phyloP scores from a whole-genome alignment of 345 rosid genomes.

The Sisymbrium altissimum region DNA sequence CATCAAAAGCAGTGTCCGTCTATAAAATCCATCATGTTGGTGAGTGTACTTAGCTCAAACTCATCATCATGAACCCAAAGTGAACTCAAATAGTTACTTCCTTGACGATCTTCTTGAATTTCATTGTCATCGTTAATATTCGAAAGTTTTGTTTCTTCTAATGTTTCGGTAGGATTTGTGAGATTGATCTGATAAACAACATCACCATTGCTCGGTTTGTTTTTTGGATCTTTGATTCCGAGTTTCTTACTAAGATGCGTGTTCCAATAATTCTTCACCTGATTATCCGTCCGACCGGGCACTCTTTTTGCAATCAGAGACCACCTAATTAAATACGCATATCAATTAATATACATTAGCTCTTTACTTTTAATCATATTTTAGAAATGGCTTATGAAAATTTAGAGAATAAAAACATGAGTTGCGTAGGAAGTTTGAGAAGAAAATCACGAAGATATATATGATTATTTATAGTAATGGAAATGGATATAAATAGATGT shows the following conservation, averaged over 20 bases:
- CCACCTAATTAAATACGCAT: conserved; percentile 43
- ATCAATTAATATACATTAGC: background rate
- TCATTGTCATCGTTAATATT: conserved; percentile 16
- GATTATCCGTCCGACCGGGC: conserved; percentile 73
- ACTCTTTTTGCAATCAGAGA: conserved; percentile 67
- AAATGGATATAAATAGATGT: background rate
- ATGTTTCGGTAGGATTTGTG: conserved; percentile 13
- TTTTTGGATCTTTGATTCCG: conserved; percentile 37
- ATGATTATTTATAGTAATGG: background rate
- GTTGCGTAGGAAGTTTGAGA: background rate
- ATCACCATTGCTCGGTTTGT: background rate
- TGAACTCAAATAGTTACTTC: conserved; percentile 33
- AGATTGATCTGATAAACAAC: conserved; percentile 22
- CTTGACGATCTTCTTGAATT: conserved; percentile 26
- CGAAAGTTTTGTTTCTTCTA: conserved; percentile 11
- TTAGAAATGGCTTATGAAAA: background rate
- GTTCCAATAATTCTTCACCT: conserved; percentile 72
- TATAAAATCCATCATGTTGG: conserved; percentile 42
- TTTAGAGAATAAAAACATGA: background rate
- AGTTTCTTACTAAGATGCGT: conserved; percentile 54
- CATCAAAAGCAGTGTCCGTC: conserved; percentile 37
- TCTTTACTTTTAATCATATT: background rate
- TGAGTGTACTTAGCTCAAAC: conserved; percentile 37
- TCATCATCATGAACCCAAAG: conserved; percentile 46
- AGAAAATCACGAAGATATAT: background rate